Conservation (phyloP, 2,329 filamentous ascomycete genomes). For the Penicillium sp. region DNA sequence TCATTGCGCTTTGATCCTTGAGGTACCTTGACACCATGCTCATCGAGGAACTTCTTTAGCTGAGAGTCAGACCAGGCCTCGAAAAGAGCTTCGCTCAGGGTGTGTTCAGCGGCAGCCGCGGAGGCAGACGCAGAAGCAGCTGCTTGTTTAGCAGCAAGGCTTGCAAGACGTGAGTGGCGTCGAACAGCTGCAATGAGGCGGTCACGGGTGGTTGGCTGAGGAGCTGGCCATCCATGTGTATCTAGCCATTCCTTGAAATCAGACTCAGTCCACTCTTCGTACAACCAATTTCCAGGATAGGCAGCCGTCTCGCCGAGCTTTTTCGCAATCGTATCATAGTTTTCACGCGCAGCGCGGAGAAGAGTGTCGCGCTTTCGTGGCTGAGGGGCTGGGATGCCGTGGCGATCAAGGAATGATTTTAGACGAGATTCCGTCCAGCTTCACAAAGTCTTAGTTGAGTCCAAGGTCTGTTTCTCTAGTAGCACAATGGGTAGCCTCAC, state of each 20-base stretch:
- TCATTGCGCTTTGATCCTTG: slow-evolving; percentile 91
- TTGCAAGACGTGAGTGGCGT: slow-evolving; percentile 80
- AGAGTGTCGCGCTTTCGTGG: slow-evolving; percentile 81
- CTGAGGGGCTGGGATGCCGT: slow-evolving; percentile 81
- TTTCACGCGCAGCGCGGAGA: slow-evolving; percentile 71
- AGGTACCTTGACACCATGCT: slow-evolving; percentile 83
- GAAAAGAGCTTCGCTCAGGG: slow-evolving; percentile 77
- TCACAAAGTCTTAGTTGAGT: slow-evolving; percentile 34
- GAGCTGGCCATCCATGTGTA: slow-evolving; percentile 76
- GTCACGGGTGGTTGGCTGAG: slow-evolving; percentile 79
- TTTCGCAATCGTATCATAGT: slow-evolving; percentile 74
- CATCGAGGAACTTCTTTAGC: slow-evolving; percentile 89
- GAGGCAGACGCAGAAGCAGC: slow-evolving; percentile 59
- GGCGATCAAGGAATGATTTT: slow-evolving; percentile 86
- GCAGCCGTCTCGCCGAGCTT: slow-evolving; percentile 69
- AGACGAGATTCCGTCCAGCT: slow-evolving; percentile 92
- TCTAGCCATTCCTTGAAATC: slow-evolving; percentile 94
- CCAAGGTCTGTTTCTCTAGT: background rate
- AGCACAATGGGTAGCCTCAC: slow-evolving; percentile 39
- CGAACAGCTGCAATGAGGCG: slow-evolving; percentile 84
- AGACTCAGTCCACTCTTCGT: slow-evolving; percentile 84
- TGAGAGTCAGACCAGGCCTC: slow-evolving; percentile 86
- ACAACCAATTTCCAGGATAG: slow-evolving; percentile 97
- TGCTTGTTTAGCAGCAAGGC: slow-evolving; percentile 62
- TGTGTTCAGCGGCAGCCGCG: slow-evolving; percentile 66